Percentiles rank a stretch among this genome's conserved stretches.
Evolutionary conservation across 2,329 filamentous ascomycete genomes (phyloP).

Genomic region (Paraconiothyrium brasiliense): DNA sequence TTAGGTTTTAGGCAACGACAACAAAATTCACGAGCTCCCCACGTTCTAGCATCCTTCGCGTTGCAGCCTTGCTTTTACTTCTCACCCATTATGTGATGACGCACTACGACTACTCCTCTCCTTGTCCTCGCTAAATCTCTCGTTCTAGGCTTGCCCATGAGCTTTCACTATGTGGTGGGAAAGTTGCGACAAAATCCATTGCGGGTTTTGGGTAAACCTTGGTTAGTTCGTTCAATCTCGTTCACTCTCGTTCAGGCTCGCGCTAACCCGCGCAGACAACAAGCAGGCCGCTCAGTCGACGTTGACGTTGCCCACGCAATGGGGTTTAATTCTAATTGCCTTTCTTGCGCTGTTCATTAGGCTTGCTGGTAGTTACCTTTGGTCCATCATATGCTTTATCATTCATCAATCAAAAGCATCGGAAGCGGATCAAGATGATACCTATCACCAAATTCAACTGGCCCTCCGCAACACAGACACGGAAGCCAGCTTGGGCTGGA

Average conservation of each 20-base stretch:
- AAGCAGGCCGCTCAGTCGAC: slow-evolving; percentile 12
- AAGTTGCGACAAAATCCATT: slow-evolving; percentile 18
- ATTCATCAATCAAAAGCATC: slow-evolving; percentile 23
- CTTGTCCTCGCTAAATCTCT: slow-evolving; percentile 1
- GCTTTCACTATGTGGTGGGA: slow-evolving; percentile 22
- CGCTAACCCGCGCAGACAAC: slow-evolving; percentile 16
- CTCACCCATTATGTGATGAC: not conserved
- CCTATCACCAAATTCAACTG: slow-evolving; percentile 26
- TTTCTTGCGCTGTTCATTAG: slow-evolving; percentile 17
- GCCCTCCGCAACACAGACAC: slow-evolving; percentile 23
- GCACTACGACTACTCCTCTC: slow-evolving; percentile 1
- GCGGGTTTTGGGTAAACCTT: slow-evolving; percentile 26
- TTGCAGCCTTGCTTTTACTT: slow-evolving; percentile 1
- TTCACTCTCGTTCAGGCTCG: not conserved
- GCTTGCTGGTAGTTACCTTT: slow-evolving; percentile 10
- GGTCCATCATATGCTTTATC: slow-evolving; percentile 19
- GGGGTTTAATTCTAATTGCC: slow-evolving; percentile 17
- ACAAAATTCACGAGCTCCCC: slow-evolving; percentile 1
- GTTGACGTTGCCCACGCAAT: slow-evolving; percentile 17
- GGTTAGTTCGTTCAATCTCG: slow-evolving; percentile 20
- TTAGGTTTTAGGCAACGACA: not conserved
- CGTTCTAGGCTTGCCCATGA: not conserved
- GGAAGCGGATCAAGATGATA: slow-evolving; percentile 19
- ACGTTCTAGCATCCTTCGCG: not conserved
- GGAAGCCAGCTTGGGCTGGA: slow-evolving; percentile 17